These are phyloP conservation scores for Debaryomyces hansenii DNA, from an alignment of 805 yeast genomes.

Conservation along the genomic window DNA sequence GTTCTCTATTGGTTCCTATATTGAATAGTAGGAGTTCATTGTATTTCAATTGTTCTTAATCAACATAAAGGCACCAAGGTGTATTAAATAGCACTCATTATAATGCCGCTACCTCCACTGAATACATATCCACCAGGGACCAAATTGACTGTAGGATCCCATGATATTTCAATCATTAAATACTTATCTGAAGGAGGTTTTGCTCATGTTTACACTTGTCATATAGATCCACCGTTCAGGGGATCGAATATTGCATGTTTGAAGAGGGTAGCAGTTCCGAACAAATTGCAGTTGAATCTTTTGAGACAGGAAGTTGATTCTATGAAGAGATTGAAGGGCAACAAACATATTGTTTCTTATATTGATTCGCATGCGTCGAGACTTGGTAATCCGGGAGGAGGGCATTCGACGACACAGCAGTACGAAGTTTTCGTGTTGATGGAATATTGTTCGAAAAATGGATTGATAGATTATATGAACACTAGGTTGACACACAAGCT, in stretches of 20 bases:
- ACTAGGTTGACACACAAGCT: constrained; percentile 64
- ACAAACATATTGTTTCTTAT: constrained; percentile 80
- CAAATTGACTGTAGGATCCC: constrained; percentile 78
- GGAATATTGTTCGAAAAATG: constrained; percentile 78
- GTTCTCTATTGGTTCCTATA: no score
- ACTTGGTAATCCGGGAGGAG: constrained; percentile 25
- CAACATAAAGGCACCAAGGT: no score
- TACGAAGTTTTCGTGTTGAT: constrained; percentile 78
- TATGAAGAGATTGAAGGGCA: constrained; percentile 84
- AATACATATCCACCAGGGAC: constrained; percentile 76
- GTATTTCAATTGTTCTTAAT: no score
- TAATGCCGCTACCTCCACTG: constrained; percentile 46
- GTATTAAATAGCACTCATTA: neutral
- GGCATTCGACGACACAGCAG: constrained; percentile 36
- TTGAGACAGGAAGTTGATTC: constrained; percentile 96
- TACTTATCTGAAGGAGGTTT: constrained; percentile 91
- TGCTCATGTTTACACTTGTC: constrained; percentile 89
- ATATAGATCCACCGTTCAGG: constrained; percentile 53
- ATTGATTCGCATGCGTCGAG: constrained; percentile 95
- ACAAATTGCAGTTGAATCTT: constrained; percentile 76
- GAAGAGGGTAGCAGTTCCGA: constrained; percentile 94
- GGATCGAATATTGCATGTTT: constrained; percentile 69
- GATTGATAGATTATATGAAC: constrained; percentile 79
- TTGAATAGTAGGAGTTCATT: no score
- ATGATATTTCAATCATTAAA: constrained; percentile 62